Evolutionary conservation across 306 rosid species (phyloP).

Genomic region (Dicorynia guianensis): DNA sequence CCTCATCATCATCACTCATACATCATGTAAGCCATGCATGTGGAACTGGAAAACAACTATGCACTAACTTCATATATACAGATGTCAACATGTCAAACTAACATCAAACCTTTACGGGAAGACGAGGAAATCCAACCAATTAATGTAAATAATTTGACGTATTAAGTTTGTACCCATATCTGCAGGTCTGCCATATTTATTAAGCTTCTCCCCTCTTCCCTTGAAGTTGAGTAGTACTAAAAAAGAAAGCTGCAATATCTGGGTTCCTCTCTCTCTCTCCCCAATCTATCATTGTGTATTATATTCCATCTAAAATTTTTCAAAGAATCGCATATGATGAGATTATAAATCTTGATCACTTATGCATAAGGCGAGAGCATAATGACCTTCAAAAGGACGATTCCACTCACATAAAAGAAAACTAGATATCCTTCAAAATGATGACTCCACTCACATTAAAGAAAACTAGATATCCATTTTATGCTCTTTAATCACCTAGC

Average conservation of each 20-base stretch:
- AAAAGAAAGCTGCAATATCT: not conserved
- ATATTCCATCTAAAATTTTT: not conserved
- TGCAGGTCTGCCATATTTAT: not conserved
- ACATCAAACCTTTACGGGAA: conserved; percentile 6
- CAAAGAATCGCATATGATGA: too few relatives aligned
- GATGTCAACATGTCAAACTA: conserved; percentile 1
- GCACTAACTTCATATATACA: conserved; percentile 21
- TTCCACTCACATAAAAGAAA: conserved; percentile 10
- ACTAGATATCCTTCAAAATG: conserved; percentile 3
- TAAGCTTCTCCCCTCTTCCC: conserved; percentile 17
- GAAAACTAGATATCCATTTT: not conserved
- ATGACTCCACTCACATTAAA: conserved; percentile 8
- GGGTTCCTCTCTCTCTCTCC: conserved; percentile 26
- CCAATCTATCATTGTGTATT: conserved; percentile 15
- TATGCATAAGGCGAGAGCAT: too few relatives aligned
- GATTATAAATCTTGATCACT: too few relatives aligned
- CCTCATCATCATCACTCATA: too few relatives aligned
- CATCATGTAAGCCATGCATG: conserved; percentile 52
- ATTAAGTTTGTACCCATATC: conserved; percentile 21
- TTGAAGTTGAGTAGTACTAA: conserved; percentile 14
- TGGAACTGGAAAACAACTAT: conserved; percentile 56
- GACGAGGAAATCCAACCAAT: conserved; percentile 25
- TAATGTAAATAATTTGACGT: not conserved
- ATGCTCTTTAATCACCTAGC: conserved; percentile 20
- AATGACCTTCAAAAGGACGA: not conserved